Percentiles rank a stretch among this genome's conserved stretches.
Conservation (phyloP, 345 rosid species). For the Euphorbia peplus region DNA sequence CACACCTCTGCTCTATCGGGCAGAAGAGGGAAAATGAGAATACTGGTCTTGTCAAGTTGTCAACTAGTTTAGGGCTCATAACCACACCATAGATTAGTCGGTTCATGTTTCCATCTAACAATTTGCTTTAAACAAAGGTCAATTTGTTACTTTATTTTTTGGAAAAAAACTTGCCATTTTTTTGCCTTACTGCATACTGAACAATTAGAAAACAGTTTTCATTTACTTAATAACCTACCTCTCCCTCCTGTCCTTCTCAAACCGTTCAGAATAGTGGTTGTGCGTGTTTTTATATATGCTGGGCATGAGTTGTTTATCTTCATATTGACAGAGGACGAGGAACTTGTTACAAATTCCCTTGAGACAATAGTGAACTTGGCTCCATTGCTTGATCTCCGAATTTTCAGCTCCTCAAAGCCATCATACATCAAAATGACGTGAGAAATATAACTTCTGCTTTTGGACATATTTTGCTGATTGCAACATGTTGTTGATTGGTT, state of each 20-base stretch:
- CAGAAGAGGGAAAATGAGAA: too few relatives aligned
- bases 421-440: slow-evolving; percentile 80
- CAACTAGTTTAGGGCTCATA: too few relatives aligned
- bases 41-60: too few relatives aligned
- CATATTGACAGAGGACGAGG: slow-evolving; percentile 83
- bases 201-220: not conserved
- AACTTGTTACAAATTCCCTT: slow-evolving; percentile 86
- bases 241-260: not conserved
- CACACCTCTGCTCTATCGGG: too few relatives aligned
- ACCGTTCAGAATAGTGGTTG: not conserved
- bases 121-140: too few relatives aligned
- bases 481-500: slow-evolving; percentile 13
- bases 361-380: slow-evolving; percentile 94
- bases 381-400: slow-evolving; percentile 88
- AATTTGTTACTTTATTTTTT: not conserved
- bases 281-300: slow-evolving; percentile 3
- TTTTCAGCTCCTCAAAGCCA: slow-evolving; percentile 79
- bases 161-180: too few relatives aligned
- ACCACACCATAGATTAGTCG: too few relatives aligned
- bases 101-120: too few relatives aligned
- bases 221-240: not conserved
- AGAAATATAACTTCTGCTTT: slow-evolving; percentile 30
- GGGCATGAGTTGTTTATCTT: slow-evolving; percentile 8
- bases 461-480: slow-evolving; percentile 9
- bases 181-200: not conserved